Base-by-base conservation (phyloP, 345 rosid species). In the Syzygium grande region DNA sequence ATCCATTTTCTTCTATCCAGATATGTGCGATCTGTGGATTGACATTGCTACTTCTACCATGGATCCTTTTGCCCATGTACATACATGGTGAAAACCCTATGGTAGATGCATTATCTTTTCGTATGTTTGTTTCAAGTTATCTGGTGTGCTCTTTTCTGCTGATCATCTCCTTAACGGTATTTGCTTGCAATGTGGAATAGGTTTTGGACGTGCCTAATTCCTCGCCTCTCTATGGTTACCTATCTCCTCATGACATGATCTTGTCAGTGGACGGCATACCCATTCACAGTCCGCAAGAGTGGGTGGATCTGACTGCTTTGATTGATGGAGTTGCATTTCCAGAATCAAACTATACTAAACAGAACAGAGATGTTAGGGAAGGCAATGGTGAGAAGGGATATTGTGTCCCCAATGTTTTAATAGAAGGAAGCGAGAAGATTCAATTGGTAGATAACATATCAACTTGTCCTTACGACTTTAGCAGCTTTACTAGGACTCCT, bases 201-300 rank as follows among this genome's bases (percentile, higher is more conserved):
- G 95, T 96, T 88, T 86, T 96, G 88, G 94, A 93, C 85, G 93
- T 98, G 85, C 95, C 94, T 87, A 89, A 92, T 63, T 30, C 91
- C 9, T 96, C 98, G 1, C 94, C 97, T 49, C 91, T 98, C 92
- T 93, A 91, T 46, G 95, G 96, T 73, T 94, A 94, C 88, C 90
- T 98, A 91, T 95, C 96, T 89, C 92, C 95, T 51, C 96, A 95
- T 12, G 98, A 98, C 95, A 90, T 90, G 30, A 93, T 98, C 25
- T 87, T 94, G 85, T 93, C 97, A 43, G 61, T 98, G 89, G 97
- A 96, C 92, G 99, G 97, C 52, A 90, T 92, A 51, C 88, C 54
- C 29, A 88, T 95, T 83, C 92, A 91, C 88, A 90, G 89, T 86
- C 92, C 90, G 41, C 93, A 89, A n/a, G 97, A 98, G 22, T 98